Base-by-base conservation (phyloP, 192 early-diverging fungal genomes). In the Rhizoclosmatium globosum region DNA sequence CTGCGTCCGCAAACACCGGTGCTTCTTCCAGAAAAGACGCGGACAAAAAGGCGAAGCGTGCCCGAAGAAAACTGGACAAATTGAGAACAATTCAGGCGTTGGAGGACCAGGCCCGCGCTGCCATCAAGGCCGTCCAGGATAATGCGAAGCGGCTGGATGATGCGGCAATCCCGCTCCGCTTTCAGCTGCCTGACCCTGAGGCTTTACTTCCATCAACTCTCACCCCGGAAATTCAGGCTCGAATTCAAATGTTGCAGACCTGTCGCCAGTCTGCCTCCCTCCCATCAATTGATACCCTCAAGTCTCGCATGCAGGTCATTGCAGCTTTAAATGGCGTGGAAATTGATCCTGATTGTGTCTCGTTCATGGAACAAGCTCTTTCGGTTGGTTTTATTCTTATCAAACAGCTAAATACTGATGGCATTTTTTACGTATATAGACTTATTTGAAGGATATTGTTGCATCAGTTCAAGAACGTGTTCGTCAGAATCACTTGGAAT, bases 351-450 rank as follows among this genome's bases (percentile, higher is more conserved):
- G 77, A 79, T 6, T 79, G 68, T 58, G 69, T 70, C 13, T 17
- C 68, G 13, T 79, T 61, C 68, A 71, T 79, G 67, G 77, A 79
- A 48, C 77, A 79, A 71, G 60, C 77, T 56, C 44, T 79, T 4
- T 50, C 48, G 4, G 48, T 50, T 4, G 6, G 48, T 50, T 9
- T 50, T n/a, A n/a, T n/a, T n/a, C n/a, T n/a, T n/a, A n/a, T 50
- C n/a, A n/a, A n/a, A n/a, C n/a, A n/a, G n/a, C n/a, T n/a, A n/a
- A n/a, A n/a, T n/a, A n/a, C n/a, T n/a, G n/a, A n/a, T n/a, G n/a
- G n/a, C n/a, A n/a, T n/a, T n/a, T n/a, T n/a, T n/a, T n/a, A n/a
- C n/a, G n/a, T n/a, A n/a, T 46, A 4, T 13, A 79, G 77, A 79
- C 68, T 1, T 68, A 79, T 60, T 47, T 79, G 44, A 79, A 79